These are phyloP conservation scores for Anisogramma anomala DNA, from an alignment of 2,329 filamentous ascomycete species.

Conservation along the genomic window DNA sequence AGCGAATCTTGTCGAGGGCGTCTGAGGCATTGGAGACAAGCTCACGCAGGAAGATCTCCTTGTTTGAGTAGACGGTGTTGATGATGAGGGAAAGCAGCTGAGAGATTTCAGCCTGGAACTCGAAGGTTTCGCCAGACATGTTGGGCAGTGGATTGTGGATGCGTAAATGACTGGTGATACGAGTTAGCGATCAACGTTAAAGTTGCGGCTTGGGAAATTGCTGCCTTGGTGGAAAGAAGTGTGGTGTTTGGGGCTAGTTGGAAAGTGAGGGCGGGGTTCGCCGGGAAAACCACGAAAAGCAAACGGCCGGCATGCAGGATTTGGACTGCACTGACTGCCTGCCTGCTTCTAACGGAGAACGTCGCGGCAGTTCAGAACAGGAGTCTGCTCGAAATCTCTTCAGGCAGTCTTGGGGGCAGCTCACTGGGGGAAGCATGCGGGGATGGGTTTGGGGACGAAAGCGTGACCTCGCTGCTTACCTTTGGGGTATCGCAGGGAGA, in stretches of 20 bases:
- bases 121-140: slow-evolving; percentile 89
- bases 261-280: not conserved
- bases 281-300: too few relatives aligned
- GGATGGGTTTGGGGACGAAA: too few relatives aligned
- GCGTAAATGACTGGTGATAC: slow-evolving; percentile 9
- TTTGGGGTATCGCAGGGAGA: slow-evolving; percentile 14
- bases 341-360: too few relatives aligned
- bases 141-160: slow-evolving; percentile 31
- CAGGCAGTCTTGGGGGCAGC: too few relatives aligned
- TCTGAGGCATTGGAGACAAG: slow-evolving; percentile 97
- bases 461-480: slow-evolving; percentile 14
- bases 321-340: too few relatives aligned
- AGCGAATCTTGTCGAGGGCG: slow-evolving; percentile 99
- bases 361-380: too few relatives aligned
- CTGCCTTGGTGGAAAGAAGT: not conserved
- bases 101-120: slow-evolving; percentile 99
- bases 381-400: too few relatives aligned
- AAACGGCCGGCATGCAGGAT: slow-evolving; percentile 6
- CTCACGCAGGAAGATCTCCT: slow-evolving; percentile 99
- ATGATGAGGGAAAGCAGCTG: slow-evolving; percentile 99
- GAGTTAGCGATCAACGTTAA: not conserved
- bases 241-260: not conserved
- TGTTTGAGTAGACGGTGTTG: slow-evolving; percentile 99
- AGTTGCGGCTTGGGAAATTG: not conserved
- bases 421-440: too few relatives aligned